Evolutionary conservation across 2,329 filamentous ascomycete species (phyloP), one percentile per base, ranked within the genome.

Genomic region (Cercospora nicotianae): DNA sequence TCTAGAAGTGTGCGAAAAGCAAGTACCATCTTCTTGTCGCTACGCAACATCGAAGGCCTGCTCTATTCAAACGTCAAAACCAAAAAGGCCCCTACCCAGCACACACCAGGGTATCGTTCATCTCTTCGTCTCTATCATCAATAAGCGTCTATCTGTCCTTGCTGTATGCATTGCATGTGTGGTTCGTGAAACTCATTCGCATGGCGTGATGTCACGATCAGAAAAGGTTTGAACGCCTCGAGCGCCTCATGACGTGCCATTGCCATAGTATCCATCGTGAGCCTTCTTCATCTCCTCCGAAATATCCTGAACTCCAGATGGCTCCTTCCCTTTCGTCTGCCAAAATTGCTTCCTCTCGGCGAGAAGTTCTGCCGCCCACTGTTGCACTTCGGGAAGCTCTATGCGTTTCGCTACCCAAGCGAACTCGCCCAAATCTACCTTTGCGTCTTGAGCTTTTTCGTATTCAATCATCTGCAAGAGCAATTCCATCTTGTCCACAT

Each of bases 401-500:
- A 98, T 90, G 74, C 87, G 88, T 58, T 83, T 85, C 8, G 91
- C 87, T 2, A 97, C 95, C 77, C 91, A 90, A 0, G 88, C 87
- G 74, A 99, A 98, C 82, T 99, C 95, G 63, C 90, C 88, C 61
- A 99, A 82, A 79, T 98, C 93, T 45, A 93, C 79, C 70, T 82
- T 81, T 30, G 87, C 87, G 65, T 89, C 81, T 60, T 87, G 84
- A 12, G 85, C 82, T 75, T 91, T 90, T 86, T 99, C 95, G 77
- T 99, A 99, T 80, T 99, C 95, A 31, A 96, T 83, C 91, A 97
- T 97, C 83, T 99, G 95, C 76, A 96, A 82, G 69, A 99, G 81
- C 72, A 99, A 83, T 82, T 99, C 95, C 79, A 99, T 89, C 88
- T 98, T 98, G 81, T 99, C 95, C 67, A 99, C 88, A 79, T 99